Evolutionary conservation across 148 eudicot genomes (phyloP).

Genomic region (Dianthus caryophyllus): DNA sequence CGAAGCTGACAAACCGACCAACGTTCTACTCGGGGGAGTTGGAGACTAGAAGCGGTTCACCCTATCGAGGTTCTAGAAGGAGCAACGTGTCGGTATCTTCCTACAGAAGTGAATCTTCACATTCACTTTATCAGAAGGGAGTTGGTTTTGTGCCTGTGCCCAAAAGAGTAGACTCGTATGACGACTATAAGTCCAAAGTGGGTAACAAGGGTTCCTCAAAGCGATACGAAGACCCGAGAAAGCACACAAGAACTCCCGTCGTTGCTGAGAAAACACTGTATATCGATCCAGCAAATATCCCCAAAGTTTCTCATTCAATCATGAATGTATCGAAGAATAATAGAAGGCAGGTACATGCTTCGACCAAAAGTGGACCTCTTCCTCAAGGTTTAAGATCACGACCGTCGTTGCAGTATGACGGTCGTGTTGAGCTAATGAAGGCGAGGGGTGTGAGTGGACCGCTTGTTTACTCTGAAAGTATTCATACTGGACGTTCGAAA

Average conservation of each 20-base stretch:
- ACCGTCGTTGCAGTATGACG: conserved; percentile 18
- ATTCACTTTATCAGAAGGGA: conserved; percentile 53
- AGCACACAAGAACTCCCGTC: conserved; percentile 31
- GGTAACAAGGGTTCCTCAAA: conserved; percentile 24
- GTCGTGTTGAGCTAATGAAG: conserved; percentile 24
- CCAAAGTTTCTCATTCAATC: conserved; percentile 26
- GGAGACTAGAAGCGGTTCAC: conserved; percentile 48
- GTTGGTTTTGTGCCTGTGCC: conserved; percentile 53
- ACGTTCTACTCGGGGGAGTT: conserved; percentile 56
- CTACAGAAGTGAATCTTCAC: conserved; percentile 52
- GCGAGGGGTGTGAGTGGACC: conserved; percentile 37
- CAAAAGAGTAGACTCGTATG: conserved; percentile 33
- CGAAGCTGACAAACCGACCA: conserved; percentile 33
- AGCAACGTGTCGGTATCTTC: conserved; percentile 41
- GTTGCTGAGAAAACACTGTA: conserved; percentile 60
- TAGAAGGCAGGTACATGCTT: conserved; percentile 15
- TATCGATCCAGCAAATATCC: conserved; percentile 46
- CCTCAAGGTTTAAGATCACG: conserved; percentile 6
- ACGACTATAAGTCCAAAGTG: conserved; percentile 25
- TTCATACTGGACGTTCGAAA: background rate
- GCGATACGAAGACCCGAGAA: conserved; percentile 26
- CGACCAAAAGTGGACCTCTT: conserved; percentile 10
- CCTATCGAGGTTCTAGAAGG: conserved; percentile 46
- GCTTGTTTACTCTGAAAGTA: conserved; percentile 1
- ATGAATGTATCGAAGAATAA: conserved; percentile 30